Conservation (phyloP, 371 early-diverging fungal genomes). For the Cokeromyces recurvatus region DNA sequence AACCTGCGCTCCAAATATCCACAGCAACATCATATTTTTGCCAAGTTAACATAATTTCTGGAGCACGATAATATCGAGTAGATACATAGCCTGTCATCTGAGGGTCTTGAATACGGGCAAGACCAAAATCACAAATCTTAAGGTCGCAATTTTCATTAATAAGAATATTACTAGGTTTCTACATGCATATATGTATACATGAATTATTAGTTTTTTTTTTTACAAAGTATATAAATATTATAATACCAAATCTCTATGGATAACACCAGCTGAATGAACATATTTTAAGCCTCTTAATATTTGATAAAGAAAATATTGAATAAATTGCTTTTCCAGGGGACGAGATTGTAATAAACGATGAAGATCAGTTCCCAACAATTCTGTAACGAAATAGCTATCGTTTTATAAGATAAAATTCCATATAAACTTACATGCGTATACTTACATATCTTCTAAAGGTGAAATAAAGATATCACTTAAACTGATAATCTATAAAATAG, state of each 20-base stretch:
- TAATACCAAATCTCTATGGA: constrained; percentile 87
- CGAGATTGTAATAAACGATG: constrained; percentile 87
- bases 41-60: constrained; percentile 68
- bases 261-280: constrained; percentile 92
- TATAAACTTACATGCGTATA: too few species aligned
- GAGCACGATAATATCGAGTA: constrained; percentile 91
- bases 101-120: constrained; percentile 89
- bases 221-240: not conserved
- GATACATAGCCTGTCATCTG: constrained; percentile 97
- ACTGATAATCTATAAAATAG: constrained; percentile 69
- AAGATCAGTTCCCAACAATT: constrained; percentile 90
- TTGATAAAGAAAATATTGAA: constrained; percentile 95
- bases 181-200: not conserved
- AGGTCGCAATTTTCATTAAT: constrained; percentile 96
- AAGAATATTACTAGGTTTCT: constrained; percentile 96
- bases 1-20: constrained; percentile 83
- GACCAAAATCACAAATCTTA: constrained; percentile 97
- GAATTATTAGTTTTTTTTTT: not conserved
- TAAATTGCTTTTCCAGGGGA: constrained; percentile 88
- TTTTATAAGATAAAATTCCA: too few species aligned
- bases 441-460: constrained; percentile 85
- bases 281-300: constrained; percentile 89
- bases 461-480: constrained; percentile 89
- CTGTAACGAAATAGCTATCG: constrained; percentile 88
- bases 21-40: constrained; percentile 69